Conservation (phyloP, 768 basidiomycete genomes). For the Russula vinacea region DNA sequence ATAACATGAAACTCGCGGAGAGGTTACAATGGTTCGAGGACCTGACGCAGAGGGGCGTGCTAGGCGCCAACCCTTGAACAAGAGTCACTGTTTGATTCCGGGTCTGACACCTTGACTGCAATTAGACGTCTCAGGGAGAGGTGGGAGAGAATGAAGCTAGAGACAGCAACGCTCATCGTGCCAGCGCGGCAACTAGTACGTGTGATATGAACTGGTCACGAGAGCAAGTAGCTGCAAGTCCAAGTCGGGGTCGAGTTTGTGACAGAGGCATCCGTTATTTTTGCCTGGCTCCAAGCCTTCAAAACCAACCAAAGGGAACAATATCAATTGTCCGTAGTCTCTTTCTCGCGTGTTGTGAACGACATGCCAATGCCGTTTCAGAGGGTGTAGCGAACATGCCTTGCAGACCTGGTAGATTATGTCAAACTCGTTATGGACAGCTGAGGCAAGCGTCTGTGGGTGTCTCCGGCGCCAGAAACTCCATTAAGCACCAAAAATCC, state of each 20-base stretch:
- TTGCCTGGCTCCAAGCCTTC: constrained; percentile 63
- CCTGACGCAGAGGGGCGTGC: constrained; percentile 21
- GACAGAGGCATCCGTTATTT: constrained; percentile 71
- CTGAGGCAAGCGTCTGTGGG: constrained; percentile 69
- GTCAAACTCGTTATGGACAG: constrained; percentile 73
- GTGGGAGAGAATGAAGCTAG: constrained; percentile 34
- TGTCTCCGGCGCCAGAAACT: constrained; percentile 15
- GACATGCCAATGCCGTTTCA: constrained; percentile 31
- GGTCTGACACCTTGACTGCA: constrained; percentile 34
- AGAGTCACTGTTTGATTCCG: constrained; percentile 36
- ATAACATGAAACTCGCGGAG: constrained; percentile 37
- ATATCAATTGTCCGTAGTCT: constrained; percentile 46
- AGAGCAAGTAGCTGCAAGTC: not conserved
- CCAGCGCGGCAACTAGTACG: constrained; percentile 53
- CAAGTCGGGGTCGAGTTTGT: constrained; percentile 52
- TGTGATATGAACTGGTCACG: constrained; percentile 6
- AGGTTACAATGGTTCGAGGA: constrained; percentile 24
- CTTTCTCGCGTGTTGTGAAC: not conserved
- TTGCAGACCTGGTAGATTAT: constrained; percentile 59
- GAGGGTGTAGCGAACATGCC: constrained; percentile 51
- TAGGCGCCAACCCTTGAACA: constrained; percentile 32
- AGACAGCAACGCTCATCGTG: constrained; percentile 41
- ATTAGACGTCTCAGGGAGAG: constrained; percentile 34
- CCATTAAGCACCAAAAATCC: too few relatives aligned
- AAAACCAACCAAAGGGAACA: constrained; percentile 46